Base-by-base conservation (phyloP, 371 early-diverging fungal genomes). In the Mortierella sp. region DNA sequence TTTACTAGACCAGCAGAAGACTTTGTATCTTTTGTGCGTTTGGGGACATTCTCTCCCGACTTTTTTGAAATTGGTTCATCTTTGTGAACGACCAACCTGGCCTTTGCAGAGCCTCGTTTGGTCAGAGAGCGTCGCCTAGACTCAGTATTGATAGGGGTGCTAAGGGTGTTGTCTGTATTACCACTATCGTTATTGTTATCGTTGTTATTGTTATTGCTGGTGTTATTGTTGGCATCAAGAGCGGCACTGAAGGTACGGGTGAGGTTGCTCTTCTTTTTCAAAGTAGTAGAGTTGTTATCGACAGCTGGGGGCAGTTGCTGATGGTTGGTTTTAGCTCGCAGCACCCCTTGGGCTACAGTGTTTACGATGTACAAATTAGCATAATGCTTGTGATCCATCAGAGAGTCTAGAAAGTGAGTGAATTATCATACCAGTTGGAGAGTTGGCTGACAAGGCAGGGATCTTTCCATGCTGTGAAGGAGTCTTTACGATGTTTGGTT, bases 61-160 rank as follows among this genome's bases (percentile, higher is more conserved):
- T 17, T 19, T 43, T 43, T 43, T 15, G 32, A 17, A 8, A 13
- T 34, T 17, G 72, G 72, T 31, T 66, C 74, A 28, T 79, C 80
- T 37, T 62, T 66, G 37, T 67, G 80, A 26, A 79, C 63, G 4
- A 70, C 40, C 17, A 79, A 55, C 26, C 80, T 69, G 49, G 66
- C 13, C 26, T 70, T 73, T 34, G 74, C 61, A 26, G 80, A 66
- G 23, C 80, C 80, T 19, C 80, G 80, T n/a, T 56, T 73, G 17
- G 74, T 79, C 55, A 79, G 22, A 15, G 80, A 79, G 28, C 56
- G 67, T 8, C 80, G 57, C 42, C 80, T 37, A 5, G 55, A 47
- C 7, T 79, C 74, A 10, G 69, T 35, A 6, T 56, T 22, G 23
- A 47, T 15, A 17, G 72, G 59, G 1, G 54, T 58, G 8, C 31